A percentile compares a stretch with the other conserved stretches of the same genome.
These are phyloP conservation scores for Aspergillus sparsus DNA, from an alignment of 495 filamentous ascomycete species.

Conservation along the genomic window DNA sequence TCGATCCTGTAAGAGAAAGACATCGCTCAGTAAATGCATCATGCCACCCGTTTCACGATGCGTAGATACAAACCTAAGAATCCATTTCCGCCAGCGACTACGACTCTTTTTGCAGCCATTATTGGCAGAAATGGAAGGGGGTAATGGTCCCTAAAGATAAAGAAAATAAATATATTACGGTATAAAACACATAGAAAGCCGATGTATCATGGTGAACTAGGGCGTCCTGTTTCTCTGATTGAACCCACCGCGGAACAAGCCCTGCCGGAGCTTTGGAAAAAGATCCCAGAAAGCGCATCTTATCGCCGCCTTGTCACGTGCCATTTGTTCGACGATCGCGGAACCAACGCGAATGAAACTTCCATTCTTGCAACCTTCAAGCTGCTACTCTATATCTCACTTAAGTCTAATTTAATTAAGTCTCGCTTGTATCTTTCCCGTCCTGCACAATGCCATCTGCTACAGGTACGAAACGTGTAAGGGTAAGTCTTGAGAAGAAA, in stretches of 20 bases:
- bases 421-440: not conserved
- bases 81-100: conserved; percentile 94
- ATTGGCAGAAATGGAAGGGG: not conserved
- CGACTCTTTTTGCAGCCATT: conserved; percentile 65
- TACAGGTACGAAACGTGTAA: conserved; percentile 57
- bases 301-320: conserved; percentile 17
- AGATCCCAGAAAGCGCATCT: conserved; percentile 23
- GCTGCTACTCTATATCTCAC: not conserved
- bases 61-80: conserved; percentile 62
- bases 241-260: conserved; percentile 16
- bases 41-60: not conserved
- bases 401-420: not conserved
- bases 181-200: not conserved
- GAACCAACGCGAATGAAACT: conserved; percentile 1
- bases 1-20: conserved; percentile 55
- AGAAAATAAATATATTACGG: not conserved
- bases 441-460: conserved; percentile 53
- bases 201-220: not conserved
- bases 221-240: not conserved
- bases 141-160: not conserved
- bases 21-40: not conserved
- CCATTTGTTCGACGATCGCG: not conserved
- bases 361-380: not conserved
- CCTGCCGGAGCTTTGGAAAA: conserved; percentile 19
- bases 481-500: conserved; percentile 38